Evolutionary conservation across 257 asterid genomes (phyloP).

Genomic region (Nicotiana knightiana): DNA sequence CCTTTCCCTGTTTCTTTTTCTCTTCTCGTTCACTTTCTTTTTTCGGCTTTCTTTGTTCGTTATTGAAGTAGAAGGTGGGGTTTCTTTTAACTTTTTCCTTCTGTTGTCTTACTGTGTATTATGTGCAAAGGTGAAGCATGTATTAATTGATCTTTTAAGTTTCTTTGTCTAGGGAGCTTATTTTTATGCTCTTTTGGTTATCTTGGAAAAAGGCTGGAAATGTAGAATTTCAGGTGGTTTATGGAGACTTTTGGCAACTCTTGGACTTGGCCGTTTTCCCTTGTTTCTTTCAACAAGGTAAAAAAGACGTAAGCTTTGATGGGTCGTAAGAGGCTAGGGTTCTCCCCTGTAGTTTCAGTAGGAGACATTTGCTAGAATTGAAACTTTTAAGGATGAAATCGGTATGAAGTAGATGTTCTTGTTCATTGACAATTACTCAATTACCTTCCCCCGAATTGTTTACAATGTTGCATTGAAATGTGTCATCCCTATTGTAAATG

Average conservation of each 20-base stretch:
- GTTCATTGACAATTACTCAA: not conserved
- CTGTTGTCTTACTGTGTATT: conserved; percentile 18
- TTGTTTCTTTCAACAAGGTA: too few relatives aligned
- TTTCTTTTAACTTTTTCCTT: too few relatives aligned
- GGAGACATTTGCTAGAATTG: too few relatives aligned
- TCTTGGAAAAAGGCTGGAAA: conserved; percentile 27
- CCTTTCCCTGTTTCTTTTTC: not conserved
- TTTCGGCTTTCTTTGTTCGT: not conserved
- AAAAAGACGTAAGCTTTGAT: too few relatives aligned
- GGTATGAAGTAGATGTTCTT: not conserved
- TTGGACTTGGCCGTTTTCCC: not conserved
- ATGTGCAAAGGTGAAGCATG: conserved; percentile 34
- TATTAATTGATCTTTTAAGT: not conserved
- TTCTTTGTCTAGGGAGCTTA: conserved; percentile 29
- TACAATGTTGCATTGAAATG: not conserved
- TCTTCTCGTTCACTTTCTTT: conserved; percentile 9
- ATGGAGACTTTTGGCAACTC: conserved; percentile 4
- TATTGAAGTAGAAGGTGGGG: too few relatives aligned
- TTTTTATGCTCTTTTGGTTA: conserved; percentile 20
- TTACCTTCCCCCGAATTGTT: not conserved
- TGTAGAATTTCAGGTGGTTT: conserved; percentile 32
- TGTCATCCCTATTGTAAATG: not conserved
- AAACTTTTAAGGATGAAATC: too few relatives aligned
- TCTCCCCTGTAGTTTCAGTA: too few relatives aligned
- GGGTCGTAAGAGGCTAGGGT: too few relatives aligned